Evolutionary conservation across 2,329 filamentous ascomycete genomes (phyloP).

Genomic region (Eutypella sp.): DNA sequence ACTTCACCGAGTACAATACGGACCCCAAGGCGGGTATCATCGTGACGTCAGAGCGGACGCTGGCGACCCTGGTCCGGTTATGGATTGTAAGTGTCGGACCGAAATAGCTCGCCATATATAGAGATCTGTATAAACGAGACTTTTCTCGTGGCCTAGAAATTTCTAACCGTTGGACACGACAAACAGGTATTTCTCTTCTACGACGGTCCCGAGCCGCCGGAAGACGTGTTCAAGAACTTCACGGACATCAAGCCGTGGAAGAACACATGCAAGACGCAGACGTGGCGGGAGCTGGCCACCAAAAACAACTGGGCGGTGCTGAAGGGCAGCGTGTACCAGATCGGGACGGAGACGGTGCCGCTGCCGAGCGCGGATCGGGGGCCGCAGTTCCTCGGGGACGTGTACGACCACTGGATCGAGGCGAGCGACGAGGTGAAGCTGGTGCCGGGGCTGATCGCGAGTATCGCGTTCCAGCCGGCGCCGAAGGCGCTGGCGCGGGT

Average conservation of each 20-base stretch:
- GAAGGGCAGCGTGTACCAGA: constrained; percentile 31
- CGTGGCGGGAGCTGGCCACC: constrained; percentile 41
- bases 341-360: constrained; percentile 33
- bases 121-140: no score
- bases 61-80: constrained; percentile 39
- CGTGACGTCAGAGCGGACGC: constrained; percentile 45
- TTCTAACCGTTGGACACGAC: neutral
- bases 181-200: constrained; percentile 50
- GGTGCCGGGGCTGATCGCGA: constrained; percentile 25
- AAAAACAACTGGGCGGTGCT: constrained; percentile 37
- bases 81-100: constrained; percentile 49
- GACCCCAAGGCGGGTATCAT: constrained; percentile 59
- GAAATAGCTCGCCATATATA: no score
- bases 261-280: constrained; percentile 42
- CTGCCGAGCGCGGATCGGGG: constrained; percentile 24
- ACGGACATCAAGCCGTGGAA: constrained; percentile 37
- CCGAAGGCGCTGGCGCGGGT: constrained; percentile 29
- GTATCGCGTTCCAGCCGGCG: constrained; percentile 34
- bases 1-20: constrained; percentile 53
- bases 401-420: constrained; percentile 30
- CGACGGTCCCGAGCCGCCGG: constrained; percentile 49
- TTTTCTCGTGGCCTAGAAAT: neutral
- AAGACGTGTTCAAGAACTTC: constrained; percentile 53
- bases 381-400: constrained; percentile 23
- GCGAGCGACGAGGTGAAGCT: constrained; percentile 19